Evolutionary conservation across 768 basidiomycete genomes (phyloP).

Genomic region (Phlebiopsis flavidoalba): DNA sequence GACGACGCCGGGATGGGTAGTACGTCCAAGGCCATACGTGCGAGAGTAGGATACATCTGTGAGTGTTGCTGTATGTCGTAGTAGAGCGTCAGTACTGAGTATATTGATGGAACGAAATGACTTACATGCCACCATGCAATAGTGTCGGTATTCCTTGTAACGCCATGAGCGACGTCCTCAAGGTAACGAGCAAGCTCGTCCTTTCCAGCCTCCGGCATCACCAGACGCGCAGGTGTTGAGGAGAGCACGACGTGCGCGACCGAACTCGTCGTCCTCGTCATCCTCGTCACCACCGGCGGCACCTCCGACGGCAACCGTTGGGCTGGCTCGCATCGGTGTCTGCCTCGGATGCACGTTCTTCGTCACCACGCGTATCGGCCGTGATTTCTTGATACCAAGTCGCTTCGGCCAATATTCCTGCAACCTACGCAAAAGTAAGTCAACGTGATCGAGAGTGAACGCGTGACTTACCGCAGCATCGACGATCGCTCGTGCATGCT

Average conservation of each 20-base stretch:
- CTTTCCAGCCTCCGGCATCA: slow-evolving; percentile 1
- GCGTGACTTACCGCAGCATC: no score
- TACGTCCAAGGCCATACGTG: slow-evolving; percentile 9
- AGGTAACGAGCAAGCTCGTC: slow-evolving; percentile 14
- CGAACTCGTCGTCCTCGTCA: neutral
- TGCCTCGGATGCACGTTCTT: neutral
- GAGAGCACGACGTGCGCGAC: neutral
- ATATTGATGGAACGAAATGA: neutral
- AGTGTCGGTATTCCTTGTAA: slow-evolving; percentile 12
- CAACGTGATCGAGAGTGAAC: no score
- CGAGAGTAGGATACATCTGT: slow-evolving; percentile 4
- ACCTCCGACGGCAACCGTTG: neutral
- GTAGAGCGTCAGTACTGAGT: neutral
- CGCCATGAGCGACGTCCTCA: slow-evolving; percentile 3
- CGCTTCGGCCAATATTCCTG: neutral
- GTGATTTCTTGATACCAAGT: neutral
- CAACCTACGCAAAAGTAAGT: no score
- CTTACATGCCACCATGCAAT: slow-evolving; percentile 13
- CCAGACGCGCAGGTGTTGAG: no score
- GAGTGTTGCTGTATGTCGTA: no score
- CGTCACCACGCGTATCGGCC: neutral
- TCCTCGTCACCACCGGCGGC: no score
- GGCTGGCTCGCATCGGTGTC: neutral
- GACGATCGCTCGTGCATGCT: no score
- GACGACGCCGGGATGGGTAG: slow-evolving; percentile 13